Evolutionary conservation across 2,329 filamentous ascomycete species (phyloP).

Genomic region (Didymella glomerata): DNA sequence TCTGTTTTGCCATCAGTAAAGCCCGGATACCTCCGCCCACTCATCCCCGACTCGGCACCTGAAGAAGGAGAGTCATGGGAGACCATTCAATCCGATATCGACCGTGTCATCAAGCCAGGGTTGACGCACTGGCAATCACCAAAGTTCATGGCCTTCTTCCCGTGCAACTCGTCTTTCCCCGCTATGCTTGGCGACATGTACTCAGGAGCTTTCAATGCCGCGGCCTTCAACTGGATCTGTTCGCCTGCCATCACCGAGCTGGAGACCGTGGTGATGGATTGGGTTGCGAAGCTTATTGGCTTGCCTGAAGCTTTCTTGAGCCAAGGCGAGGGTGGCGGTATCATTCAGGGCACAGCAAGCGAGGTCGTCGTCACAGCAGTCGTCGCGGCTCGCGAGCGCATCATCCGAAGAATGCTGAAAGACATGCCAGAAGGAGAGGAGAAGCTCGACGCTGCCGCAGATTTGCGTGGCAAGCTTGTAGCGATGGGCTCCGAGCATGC

Average conservation of each 20-base stretch:
- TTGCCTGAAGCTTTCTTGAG: conserved; percentile 79
- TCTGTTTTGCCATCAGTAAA: conserved; percentile 79
- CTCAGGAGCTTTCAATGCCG: conserved; percentile 84
- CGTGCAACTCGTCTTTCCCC: conserved; percentile 81
- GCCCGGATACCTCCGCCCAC: conserved; percentile 84
- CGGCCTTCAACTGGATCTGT: conserved; percentile 98
- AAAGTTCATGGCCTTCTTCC: conserved; percentile 96
- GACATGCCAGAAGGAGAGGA: conserved; percentile 47
- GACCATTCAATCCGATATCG: conserved; percentile 83
- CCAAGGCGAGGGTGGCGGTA: conserved; percentile 80
- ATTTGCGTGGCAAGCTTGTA: conserved; percentile 75
- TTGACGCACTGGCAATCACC: conserved; percentile 93
- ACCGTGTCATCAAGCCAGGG: conserved; percentile 86
- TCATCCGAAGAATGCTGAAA: conserved; percentile 59
- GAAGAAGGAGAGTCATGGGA: conserved; percentile 76
- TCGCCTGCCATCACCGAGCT: conserved; percentile 91
- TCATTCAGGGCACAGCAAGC: conserved; percentile 92
- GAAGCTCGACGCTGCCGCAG: conserved; percentile 66
- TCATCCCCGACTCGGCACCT: conserved; percentile 74
- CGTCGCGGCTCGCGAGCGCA: conserved; percentile 79
- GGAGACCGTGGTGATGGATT: conserved; percentile 92
- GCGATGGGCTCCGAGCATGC: conserved; percentile 81
- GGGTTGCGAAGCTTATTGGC: conserved; percentile 79
- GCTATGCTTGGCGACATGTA: conserved; percentile 93
- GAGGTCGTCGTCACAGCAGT: conserved; percentile 88